Evolutionary conservation across 306 rosid genomes (phyloP), one percentile per base, ranked within the genome.

Genomic region (Dryas drummondii): DNA sequence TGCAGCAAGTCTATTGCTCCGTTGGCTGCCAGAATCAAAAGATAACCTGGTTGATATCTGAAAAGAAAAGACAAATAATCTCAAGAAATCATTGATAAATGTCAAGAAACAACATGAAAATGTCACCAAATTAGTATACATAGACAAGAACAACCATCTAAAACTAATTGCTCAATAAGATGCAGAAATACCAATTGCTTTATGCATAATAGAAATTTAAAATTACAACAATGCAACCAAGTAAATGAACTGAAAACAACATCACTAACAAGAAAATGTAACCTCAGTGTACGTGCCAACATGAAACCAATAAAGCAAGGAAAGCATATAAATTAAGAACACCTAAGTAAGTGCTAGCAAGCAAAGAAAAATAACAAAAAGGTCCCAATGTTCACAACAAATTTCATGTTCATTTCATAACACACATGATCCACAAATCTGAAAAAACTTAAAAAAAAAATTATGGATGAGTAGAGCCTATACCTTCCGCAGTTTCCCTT

Each of bases 401-500:
- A 19, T 19, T 19, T 19, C 22, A 19, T 19, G 22, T 19, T 19
- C 22, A 19, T 19, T 19, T 19, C 22, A 19, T 19, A 19, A 19
- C 22, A 19, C 22, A 19, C 22, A 19, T 19, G 22, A 19, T 19
- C 22, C 22, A 19, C 22, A 19, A 19, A 19, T 19, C 22, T 19
- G 22, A 19, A 19, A 19, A 19, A 19, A 19, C 22, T 19, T 19
- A 19, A 19, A 19, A 19, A 19, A 19, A 19, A 52, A 65, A 17
- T 42, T 40, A 55, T 37, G 58, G 71, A 72, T 49, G 48, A 51
- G 27, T n/a, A 68, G 64, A 47, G 68, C 17, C 74, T 71, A 72
- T 73, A 96, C 99, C 98, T 92, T 96, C 7, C 97, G 87, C 58
- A 96, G 84, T 84, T 96, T 96, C 82, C 99, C 99, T 87, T 96